Evolutionary conservation across 73 alveolate genomes (phyloP), one percentile per base, ranked within the genome.

Genomic region (Paraurostyla sp.): DNA sequence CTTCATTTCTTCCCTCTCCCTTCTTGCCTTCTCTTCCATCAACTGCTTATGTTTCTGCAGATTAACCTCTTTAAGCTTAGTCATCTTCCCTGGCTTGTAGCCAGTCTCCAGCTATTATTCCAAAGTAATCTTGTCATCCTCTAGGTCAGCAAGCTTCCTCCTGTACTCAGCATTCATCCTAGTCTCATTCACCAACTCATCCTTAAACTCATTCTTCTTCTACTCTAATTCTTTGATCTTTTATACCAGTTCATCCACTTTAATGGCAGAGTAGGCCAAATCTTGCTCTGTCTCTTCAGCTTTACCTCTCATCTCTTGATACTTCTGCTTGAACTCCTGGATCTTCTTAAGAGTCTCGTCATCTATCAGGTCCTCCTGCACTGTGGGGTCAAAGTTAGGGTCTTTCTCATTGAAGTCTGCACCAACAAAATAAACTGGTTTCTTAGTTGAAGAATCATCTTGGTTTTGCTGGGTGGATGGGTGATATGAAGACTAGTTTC

Each of bases 1-100:
- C 89, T 87, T 89, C 95, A 93, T 89, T 42, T 69, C 88, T 42
- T 83, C 94, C 81, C 93, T 71, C 71, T 87, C 95, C 42, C 75
- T 68, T 51, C 89, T 41, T n/a, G 68, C 83, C 52, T 89, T 82
- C 87, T 89, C 90, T 49, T 89, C 97, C 89, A 82, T 59, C 62
- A 78, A 43, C 59, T 89, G 62, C 46, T 88, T 80, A 71, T 93
- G 94, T 60, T 58, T 58, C 25, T 52, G 52, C 45, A 89, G 42
- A 52, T 89, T 63, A 22, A 90, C 92, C 29, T 71, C 89, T 65
- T 83, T 58, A 0, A 85, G 36, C 35, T 51, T 71, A 52, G 76
- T 48, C 23, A 29, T 33, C 0, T 49, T 65, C 41, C 40, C 30
- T 1, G 92, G 93, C 65, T 91, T 91, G 38, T 85, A 73, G n/a